These are phyloP conservation scores for Bolboschoenus planiculmis DNA, from an alignment of 176 grass and related monocot genomes.

Conservation along the genomic window DNA sequence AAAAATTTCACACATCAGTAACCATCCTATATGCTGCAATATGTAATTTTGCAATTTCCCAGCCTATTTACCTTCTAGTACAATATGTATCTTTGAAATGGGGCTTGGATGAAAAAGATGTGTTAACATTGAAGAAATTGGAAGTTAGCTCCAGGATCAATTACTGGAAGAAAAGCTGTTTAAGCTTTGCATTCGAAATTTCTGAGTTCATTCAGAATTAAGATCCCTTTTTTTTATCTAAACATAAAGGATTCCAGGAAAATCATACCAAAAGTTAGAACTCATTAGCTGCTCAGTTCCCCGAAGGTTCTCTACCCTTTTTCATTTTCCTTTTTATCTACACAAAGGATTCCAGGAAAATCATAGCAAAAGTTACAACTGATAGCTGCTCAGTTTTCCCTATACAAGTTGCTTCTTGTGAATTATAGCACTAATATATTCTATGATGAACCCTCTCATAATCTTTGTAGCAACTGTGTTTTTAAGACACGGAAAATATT, in stretches of 20 bases:
- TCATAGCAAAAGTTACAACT: no score
- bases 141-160: neutral
- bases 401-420: neutral
- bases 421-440: neutral
- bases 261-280: neutral
- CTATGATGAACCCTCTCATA: neutral
- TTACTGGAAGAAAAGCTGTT: neutral
- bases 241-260: neutral
- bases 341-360: no score
- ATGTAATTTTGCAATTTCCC: no score
- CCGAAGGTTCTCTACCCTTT: neutral
- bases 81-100: neutral
- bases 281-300: neutral
- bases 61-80: no score
- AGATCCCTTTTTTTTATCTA: neutral
- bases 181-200: neutral
- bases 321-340: neutral
- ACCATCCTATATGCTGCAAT: neutral
- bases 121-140: neutral
- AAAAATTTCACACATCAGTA: neutral
- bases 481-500: neutral
- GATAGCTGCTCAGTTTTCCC: no score
- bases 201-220: neutral
- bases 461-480: neutral
- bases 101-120: neutral